Evolutionary conservation across 2,329 filamentous ascomycete genomes (phyloP).

Genomic region (Cladophialophora carrionii): DNA sequence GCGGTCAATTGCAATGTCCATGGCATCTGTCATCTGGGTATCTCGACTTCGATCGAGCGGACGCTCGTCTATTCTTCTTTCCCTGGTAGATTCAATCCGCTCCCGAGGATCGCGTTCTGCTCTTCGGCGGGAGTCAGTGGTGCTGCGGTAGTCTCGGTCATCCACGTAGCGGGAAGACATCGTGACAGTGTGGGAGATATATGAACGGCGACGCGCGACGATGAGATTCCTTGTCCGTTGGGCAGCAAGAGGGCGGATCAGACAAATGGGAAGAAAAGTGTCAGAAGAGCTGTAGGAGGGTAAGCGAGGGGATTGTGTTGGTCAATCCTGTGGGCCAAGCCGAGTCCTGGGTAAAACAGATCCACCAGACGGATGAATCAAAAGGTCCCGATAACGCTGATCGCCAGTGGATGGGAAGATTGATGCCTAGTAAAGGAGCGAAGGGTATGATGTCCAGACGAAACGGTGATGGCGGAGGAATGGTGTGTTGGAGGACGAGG

Average conservation of each 20-base stretch:
- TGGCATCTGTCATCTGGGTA: constrained; percentile 31
- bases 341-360: constrained; percentile 24
- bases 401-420: constrained; percentile 28
- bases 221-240: constrained; percentile 29
- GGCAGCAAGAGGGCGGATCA: constrained; percentile 30
- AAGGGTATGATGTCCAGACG: constrained; percentile 22
- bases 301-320: constrained; percentile 28
- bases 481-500: constrained; percentile 16
- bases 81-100: constrained; percentile 21
- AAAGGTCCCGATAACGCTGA: constrained; percentile 18
- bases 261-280: constrained; percentile 32
- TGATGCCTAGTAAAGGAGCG: constrained; percentile 21
- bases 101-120: constrained; percentile 22
- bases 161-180: constrained; percentile 34
- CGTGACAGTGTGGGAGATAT: constrained; percentile 26
- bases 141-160: constrained; percentile 32
- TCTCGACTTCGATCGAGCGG: constrained; percentile 23
- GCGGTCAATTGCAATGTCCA: constrained; percentile 27
- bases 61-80: constrained; percentile 30
- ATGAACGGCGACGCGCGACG: constrained; percentile 15
- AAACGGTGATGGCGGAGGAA: constrained; percentile 11
- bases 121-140: constrained; percentile 28
- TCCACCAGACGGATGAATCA: constrained; percentile 19
- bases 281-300: constrained; percentile 27
- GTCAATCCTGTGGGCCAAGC: constrained; percentile 28